Evolutionary conservation across 148 eudicot genomes (phyloP).

Genomic region (Rhododendron henanense): DNA sequence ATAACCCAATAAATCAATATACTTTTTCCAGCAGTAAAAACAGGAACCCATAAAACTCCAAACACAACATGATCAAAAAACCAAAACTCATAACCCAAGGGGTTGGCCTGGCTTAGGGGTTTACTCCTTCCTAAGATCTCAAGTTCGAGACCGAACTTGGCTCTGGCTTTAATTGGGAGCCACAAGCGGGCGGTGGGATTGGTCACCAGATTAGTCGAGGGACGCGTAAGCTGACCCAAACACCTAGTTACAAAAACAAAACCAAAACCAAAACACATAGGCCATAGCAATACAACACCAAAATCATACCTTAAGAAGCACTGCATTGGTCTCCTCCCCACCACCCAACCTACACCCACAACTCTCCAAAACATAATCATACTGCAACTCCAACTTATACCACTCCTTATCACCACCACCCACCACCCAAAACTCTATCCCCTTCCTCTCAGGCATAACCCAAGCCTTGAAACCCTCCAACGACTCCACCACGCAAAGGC

Average conservation of each 20-base stretch:
- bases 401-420: slow-evolving; percentile 19
- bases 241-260: background rate
- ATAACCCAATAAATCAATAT: background rate
- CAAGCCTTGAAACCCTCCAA: slow-evolving; percentile 54
- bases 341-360: slow-evolving; percentile 43
- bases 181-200: too few relatives aligned
- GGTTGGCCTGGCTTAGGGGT: background rate
- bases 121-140: too few relatives aligned
- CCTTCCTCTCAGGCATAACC: slow-evolving; percentile 68
- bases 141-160: too few relatives aligned
- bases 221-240: too few relatives aligned
- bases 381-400: slow-evolving; percentile 67
- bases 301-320: slow-evolving; percentile 64
- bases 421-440: slow-evolving; percentile 50
- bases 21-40: background rate
- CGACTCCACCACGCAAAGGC: slow-evolving; percentile 57
- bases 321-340: slow-evolving; percentile 43
- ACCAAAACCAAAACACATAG: background rate
- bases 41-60: background rate
- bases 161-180: too few relatives aligned
- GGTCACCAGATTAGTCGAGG: too few relatives aligned
- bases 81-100: background rate
- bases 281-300: background rate
- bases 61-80: background rate
- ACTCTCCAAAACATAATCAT: slow-evolving; percentile 67